Evolutionary conservation across 116 monocot genomes (phyloP), one percentile per base, ranked within the genome.

Genomic region (Cymodocea nodosa): DNA sequence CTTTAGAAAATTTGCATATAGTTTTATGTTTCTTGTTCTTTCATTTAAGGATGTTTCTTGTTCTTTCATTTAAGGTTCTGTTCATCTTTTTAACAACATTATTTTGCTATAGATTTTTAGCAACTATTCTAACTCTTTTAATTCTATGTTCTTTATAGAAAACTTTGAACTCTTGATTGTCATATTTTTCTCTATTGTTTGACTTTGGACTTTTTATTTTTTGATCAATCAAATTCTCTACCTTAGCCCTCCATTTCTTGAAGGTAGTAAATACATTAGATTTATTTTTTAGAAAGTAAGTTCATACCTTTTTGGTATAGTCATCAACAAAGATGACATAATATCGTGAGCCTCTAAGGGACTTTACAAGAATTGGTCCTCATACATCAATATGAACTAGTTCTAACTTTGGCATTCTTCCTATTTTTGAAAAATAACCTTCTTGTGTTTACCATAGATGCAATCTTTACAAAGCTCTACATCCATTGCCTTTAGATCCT

Each of bases 21-120:
- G 3, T 0, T 34, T 4, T 39, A 75, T 67, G 12, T 53, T 59
- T 23, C 23, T 59, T 14, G 50, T 35, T 5, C 56, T 75, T 53
- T 68, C 1, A 7, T 51, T 9, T 0, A 75, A 22, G 62, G n/a
- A n/a, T n/a, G n/a, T n/a, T n/a, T n/a, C n/a, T n/a, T n/a, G n/a
- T n/a, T n/a, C n/a, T n/a, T n/a, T n/a, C n/a, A n/a, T n/a, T n/a
- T n/a, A n/a, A n/a, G n/a, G n/a, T n/a, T n/a, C 60, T 68, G 55
- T 68, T 75, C 74, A 68, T 75, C 54, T 35, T 62, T 35, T 75
- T 35, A 15, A 36, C 53, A 3, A 68, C 52, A 13, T 22, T 49
- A 62, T 68, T 75, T 0, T 67, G 36, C 8, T 75, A 5, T 19
- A 62, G 68, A 15, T 50, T 61, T 0, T 52, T 34, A 14, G 62